Evolutionary conservation across 768 basidiomycete species (phyloP).

Genomic region (Peribolospora baueri): DNA sequence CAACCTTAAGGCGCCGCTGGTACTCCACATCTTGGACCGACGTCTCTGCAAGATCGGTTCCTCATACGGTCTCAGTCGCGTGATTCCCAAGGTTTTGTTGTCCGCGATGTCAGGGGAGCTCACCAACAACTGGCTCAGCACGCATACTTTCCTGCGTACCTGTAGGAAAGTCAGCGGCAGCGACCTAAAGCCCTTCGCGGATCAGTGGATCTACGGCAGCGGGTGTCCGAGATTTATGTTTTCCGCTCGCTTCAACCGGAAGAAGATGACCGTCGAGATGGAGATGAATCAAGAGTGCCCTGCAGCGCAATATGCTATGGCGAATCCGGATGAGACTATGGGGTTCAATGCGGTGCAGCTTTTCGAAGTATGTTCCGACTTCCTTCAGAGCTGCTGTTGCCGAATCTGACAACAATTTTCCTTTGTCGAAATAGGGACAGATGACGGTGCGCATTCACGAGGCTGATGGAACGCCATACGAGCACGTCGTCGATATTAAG

Average conservation of each 20-base stretch:
- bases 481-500: constrained; percentile 84
- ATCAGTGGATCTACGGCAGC: constrained; percentile 97
- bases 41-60: constrained; percentile 86
- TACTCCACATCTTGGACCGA: constrained; percentile 83
- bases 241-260: constrained; percentile 76
- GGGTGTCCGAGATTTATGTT: constrained; percentile 83
- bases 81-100: constrained; percentile 81
- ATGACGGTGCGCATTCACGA: constrained; percentile 98
- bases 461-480: constrained; percentile 95
- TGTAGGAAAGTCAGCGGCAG: constrained; percentile 73
- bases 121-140: constrained; percentile 45
- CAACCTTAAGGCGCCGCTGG: constrained; percentile 85
- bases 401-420: background rate
- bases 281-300: constrained; percentile 73
- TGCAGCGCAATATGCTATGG: constrained; percentile 22
- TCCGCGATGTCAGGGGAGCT: constrained; percentile 82
- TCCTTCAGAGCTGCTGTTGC: background rate
- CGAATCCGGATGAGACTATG: constrained; percentile 11
- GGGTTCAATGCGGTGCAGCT: constrained; percentile 38
- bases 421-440: constrained; percentile 37
- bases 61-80: constrained; percentile 74
- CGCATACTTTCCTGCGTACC: constrained; percentile 65
- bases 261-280: constrained; percentile 95
- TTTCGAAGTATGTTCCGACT: constrained; percentile 42
- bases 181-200: constrained; percentile 55